phyloP scores from a whole-genome alignment of 1,284 basidiomycete genomes.

The Cutaneotrichosporon spelunceum region DNA sequence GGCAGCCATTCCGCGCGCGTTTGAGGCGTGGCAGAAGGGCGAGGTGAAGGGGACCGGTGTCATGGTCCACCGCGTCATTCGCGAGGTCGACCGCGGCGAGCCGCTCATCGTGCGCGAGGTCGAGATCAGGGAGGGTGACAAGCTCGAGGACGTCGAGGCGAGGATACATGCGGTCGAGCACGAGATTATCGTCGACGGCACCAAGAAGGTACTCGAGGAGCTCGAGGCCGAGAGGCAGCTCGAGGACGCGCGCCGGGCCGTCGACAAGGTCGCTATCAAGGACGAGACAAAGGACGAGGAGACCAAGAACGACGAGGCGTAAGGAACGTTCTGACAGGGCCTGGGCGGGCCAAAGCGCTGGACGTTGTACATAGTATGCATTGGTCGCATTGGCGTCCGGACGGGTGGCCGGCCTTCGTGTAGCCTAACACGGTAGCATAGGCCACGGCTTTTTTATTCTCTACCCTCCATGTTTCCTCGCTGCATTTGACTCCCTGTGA shows the following conservation, averaged over 20 bases:
- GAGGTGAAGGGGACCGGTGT: constrained; percentile 74
- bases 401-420: too few relatives aligned
- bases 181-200: constrained; percentile 83
- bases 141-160: constrained; percentile 69
- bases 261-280: constrained; percentile 5
- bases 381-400: constrained; percentile 7
- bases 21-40: constrained; percentile 78
- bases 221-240: constrained; percentile 18
- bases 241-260: constrained; percentile 5
- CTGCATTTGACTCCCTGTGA: too few relatives aligned
- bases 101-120: constrained; percentile 80
- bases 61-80: constrained; percentile 93
- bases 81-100: constrained; percentile 87
- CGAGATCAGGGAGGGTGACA: constrained; percentile 68
- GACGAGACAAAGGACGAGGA: constrained; percentile 3
- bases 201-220: constrained; percentile 64
- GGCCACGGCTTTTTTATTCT: too few relatives aligned
- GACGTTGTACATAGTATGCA: constrained; percentile 15
- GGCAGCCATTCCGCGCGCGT: constrained; percentile 82
- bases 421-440: too few relatives aligned
- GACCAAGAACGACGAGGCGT: background rate
- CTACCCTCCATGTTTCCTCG: too few relatives aligned
- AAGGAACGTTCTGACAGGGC: background rate
- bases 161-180: constrained; percentile 82
- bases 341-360: background rate